A percentile compares a stretch with the other conserved stretches of the same genome.
These are phyloP conservation scores for Claviceps purpurea DNA, from an alignment of 2,329 filamentous ascomycete species.

Conservation along the genomic window DNA sequence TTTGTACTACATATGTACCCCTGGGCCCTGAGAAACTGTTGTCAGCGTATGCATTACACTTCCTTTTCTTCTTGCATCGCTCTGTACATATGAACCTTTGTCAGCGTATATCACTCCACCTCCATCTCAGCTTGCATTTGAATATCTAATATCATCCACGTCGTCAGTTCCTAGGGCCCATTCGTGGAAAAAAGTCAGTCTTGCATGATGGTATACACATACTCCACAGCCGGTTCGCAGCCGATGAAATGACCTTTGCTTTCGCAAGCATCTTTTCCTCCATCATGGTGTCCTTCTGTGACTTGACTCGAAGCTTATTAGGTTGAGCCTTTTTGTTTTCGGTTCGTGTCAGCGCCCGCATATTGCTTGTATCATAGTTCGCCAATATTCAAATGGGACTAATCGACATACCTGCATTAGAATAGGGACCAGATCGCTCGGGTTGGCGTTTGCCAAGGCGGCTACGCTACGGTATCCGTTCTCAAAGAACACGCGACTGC, in stretches of 20 bases:
- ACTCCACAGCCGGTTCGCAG: slow-evolving; percentile 59
- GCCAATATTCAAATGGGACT: too few species aligned
- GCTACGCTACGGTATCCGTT: slow-evolving; percentile 60
- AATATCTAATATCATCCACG: slow-evolving; percentile 21
- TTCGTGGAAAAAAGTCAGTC: background rate
- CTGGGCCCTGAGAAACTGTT: too few species aligned
- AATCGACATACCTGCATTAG: slow-evolving; percentile 46
- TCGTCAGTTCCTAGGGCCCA: background rate
- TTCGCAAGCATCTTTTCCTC: slow-evolving; percentile 52
- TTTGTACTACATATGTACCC: too few species aligned
- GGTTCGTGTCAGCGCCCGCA: slow-evolving; percentile 2
- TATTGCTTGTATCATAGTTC: too few species aligned
- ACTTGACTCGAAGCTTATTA: slow-evolving; percentile 45
- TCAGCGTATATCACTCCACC: slow-evolving; percentile 20
- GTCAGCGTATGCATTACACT: background rate
- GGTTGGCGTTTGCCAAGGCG: slow-evolving; percentile 54
- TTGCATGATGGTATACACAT: slow-evolving; percentile 16
- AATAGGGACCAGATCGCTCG: slow-evolving; percentile 55
- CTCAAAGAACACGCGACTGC: slow-evolving; percentile 52
- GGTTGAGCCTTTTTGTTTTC: slow-evolving; percentile 42
- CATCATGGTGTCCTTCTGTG: slow-evolving; percentile 43
- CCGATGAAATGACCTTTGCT: slow-evolving; percentile 53
- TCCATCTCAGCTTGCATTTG: slow-evolving; percentile 38
- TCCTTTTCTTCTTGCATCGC: background rate
- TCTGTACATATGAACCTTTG: background rate